Evolutionary conservation across 257 asterid genomes (phyloP), one percentile per base, ranked within the genome.

Genomic region (Primulina huaijiensis): DNA sequence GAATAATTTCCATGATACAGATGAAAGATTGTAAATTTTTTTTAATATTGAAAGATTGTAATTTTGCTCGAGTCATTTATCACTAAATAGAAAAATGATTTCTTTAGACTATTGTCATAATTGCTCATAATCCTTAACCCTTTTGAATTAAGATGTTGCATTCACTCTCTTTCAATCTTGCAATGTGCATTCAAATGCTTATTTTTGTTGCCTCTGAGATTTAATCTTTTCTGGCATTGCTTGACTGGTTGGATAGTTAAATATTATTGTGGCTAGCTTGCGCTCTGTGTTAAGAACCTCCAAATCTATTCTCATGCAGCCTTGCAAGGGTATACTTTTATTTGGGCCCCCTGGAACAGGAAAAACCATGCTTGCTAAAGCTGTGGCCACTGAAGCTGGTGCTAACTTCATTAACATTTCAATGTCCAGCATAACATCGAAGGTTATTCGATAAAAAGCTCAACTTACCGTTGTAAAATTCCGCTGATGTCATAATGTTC

Each of bases 301-400:
- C 25, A 62, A 5, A 65, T 16, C 71, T 35, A 56, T 64, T 46
- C 40, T n/a, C 16, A 16, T 68, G 9, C 62, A 82, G 83, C 87
- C 82, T 60, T 79, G 84, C 75, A 76, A 69, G 59, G 84, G 84
- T 43, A 79, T 82, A 50, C 76, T 82, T 68, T 57, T 82, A 37
- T 79, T 82, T 69, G 84, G 87, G 38, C 87, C 87, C 19, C 84
- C 87, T 20, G 84, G 82, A 31, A 82, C 81, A 0, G 84, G 87
- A 20, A 82, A 79, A 53, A 82, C 84, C 20, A 79, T 82, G 80
- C 81, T 79, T 40, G 84, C 84, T 9, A 79, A 82, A 70, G 86
- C 86, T 35, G 76, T 82, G 9, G 84, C 86, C 14, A 73, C 81
- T 5, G 86, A 82, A 61, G 79, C 86, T 56, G 82, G 82, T 52